phyloP scores from a whole-genome alignment of 768 basidiomycete species.

The Bullera alba region DNA sequence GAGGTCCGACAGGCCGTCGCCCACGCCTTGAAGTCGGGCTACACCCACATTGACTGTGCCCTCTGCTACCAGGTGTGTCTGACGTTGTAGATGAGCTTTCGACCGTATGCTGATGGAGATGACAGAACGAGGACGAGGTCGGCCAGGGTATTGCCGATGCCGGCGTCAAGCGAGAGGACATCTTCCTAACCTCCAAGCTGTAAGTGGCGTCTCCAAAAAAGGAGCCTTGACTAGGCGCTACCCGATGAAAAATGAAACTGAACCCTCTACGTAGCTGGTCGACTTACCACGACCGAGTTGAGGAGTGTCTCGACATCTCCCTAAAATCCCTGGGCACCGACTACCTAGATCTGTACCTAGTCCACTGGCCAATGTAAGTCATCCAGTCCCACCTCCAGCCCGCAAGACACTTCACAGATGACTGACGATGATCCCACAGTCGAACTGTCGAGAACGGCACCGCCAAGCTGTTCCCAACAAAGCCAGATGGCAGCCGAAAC shows the following conservation, averaged over 20 bases:
- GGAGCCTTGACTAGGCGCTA: background rate
- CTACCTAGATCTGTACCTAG: constrained; percentile 71
- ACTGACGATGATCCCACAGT: background rate
- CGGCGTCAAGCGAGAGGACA: constrained; percentile 62
- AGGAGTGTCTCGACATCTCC: constrained; percentile 62
- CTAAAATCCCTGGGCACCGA: constrained; percentile 62
- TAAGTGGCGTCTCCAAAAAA: constrained; percentile 6
- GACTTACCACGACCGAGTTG: constrained; percentile 55
- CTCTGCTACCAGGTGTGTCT: constrained; percentile 55
- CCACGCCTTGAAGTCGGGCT: constrained; percentile 65
- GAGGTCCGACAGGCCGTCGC: constrained; percentile 68
- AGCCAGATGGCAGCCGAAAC: constrained; percentile 53
- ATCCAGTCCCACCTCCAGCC: too few species aligned
- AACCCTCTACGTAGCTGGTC: constrained; percentile 35
- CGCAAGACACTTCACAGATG: too few species aligned
- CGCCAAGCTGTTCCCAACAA: constrained; percentile 20
- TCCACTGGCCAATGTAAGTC: constrained; percentile 18
- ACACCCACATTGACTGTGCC: constrained; percentile 56
- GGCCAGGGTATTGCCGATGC: constrained; percentile 70
- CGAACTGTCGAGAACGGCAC: constrained; percentile 14
- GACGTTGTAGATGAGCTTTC: background rate
- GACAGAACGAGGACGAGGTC: constrained; percentile 69
- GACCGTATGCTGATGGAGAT: constrained; percentile 19
- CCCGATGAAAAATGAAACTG: constrained; percentile 62
- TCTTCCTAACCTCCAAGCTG: constrained; percentile 65